A percentile compares a stretch with the other conserved stretches of the same genome.
Evolutionary conservation across 768 basidiomycete genomes (phyloP).

Genomic region (Amanita phalloides): DNA sequence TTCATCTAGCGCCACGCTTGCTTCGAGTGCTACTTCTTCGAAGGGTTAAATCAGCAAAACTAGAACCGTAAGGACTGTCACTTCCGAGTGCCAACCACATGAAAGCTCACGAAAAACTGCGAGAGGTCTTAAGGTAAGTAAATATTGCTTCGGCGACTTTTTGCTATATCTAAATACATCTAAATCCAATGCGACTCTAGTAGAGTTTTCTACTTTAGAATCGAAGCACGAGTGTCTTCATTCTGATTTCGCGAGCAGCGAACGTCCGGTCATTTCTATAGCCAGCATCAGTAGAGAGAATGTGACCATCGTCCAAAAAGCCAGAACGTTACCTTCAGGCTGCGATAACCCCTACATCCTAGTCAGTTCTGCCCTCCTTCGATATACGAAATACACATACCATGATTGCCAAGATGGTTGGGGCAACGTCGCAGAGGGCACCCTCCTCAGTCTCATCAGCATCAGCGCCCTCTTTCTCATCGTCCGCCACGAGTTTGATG

Average conservation of each 20-base stretch:
- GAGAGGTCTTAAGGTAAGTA: no score
- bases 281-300: neutral
- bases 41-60: no score
- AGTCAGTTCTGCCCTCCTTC: neutral
- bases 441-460: constrained; percentile 42
- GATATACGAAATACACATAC: constrained; percentile 16
- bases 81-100: no score
- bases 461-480: constrained; percentile 28
- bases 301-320: neutral
- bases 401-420: constrained; percentile 75
- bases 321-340: constrained; percentile 41
- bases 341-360: constrained; percentile 43
- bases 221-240: neutral
- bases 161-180: no score
- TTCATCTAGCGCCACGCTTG: no score
- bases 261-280: constrained; percentile 51
- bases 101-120: no score
- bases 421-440: constrained; percentile 84
- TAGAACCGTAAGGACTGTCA: no score
- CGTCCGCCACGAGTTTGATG: constrained; percentile 43
- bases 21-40: no score
- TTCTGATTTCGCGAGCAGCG: constrained; percentile 28
- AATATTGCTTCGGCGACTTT: no score
- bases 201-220: no score
- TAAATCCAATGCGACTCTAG: no score